A percentile compares a stretch with the other conserved stretches of the same genome.
These are phyloP conservation scores for Crithidia acanthocephali DNA, from an alignment of 208 protist genomes.

Conservation along the genomic window DNA sequence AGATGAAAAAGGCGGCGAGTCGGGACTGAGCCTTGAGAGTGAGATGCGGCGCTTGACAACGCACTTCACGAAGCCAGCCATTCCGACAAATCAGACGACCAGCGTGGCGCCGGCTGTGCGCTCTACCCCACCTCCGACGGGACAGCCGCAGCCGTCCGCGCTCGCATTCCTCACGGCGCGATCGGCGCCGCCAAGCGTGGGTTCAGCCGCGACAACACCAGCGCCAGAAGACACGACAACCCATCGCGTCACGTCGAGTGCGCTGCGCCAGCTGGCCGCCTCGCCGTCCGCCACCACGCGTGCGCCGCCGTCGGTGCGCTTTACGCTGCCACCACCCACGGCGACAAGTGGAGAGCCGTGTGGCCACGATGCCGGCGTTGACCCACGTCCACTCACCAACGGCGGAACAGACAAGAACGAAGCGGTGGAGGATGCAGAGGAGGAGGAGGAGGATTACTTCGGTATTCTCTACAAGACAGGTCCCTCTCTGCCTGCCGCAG, in stretches of 20 bases:
- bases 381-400: too few relatives aligned
- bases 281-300: neutral
- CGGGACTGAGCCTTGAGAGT: neutral
- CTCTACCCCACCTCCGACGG: too few relatives aligned
- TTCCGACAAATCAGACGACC: too few relatives aligned
- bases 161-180: too few relatives aligned
- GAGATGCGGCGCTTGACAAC: neutral
- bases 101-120: too few relatives aligned
- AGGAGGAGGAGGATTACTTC: constrained; percentile 29
- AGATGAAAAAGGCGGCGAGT: neutral
- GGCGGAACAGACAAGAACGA: neutral
- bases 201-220: neutral
- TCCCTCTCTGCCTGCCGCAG: neutral
- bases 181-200: too few relatives aligned
- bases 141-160: too few relatives aligned
- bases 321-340: neutral
- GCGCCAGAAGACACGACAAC: neutral
- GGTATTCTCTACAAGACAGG: constrained; percentile 25
- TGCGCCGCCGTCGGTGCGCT: neutral
- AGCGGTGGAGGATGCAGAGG: constrained; percentile 2
- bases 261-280: neutral
- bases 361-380: too few relatives aligned
- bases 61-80: neutral
- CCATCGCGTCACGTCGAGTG: neutral
- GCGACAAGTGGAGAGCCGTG: neutral